Base-by-base conservation (phyloP, 2,329 filamentous ascomycete genomes). In the Canariomyces notabilis region DNA sequence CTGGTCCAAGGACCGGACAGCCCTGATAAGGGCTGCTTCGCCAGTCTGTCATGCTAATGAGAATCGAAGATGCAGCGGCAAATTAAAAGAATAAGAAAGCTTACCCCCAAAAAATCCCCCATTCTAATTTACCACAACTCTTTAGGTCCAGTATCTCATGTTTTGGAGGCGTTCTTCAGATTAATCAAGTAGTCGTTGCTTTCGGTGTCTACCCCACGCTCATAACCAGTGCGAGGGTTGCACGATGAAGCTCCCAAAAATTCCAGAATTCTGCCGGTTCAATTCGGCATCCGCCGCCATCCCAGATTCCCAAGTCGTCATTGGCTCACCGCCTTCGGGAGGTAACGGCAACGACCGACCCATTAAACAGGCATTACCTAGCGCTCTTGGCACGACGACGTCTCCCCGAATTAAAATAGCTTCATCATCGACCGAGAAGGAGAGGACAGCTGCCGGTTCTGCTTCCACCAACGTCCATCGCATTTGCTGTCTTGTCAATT, bases 1-100 rank as follows among this genome's bases (percentile, higher is more conserved):
- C 49, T 79, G 74, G 51, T 81, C 77, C 39, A 81, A 71, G n/a
- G 72, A 67, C 62, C 75, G 70, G 22, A 76, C 73, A 46, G 70
- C 69, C 60, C 71, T 73, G 57, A 79, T 69, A 52, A 80, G 71
- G 58, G 57, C 48, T 51, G 62, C 50, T 48, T 59, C 55, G 40
- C 44, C 47, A 19, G 49, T 15, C 58, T 57, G 39, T 38, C 18
- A 26, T 15, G 3, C 5, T 8, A 32, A 37, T 50, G 21, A 50
- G 40, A 21, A 43, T 41, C 19, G 26, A 19, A 29, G 12, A 2
- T 11, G 15, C 21, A 6, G 19, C 6, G 20, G 4, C 9, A 19
- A 20, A 21, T 31, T 20, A 19, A 39, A 3, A 34, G 6, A 36
- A 22, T 18, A 2, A 16, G 20, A 34, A 32, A 35, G n/a, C 50